Conservation (phyloP, 2,329 filamentous ascomycete species). For the Periconia sp. region DNA sequence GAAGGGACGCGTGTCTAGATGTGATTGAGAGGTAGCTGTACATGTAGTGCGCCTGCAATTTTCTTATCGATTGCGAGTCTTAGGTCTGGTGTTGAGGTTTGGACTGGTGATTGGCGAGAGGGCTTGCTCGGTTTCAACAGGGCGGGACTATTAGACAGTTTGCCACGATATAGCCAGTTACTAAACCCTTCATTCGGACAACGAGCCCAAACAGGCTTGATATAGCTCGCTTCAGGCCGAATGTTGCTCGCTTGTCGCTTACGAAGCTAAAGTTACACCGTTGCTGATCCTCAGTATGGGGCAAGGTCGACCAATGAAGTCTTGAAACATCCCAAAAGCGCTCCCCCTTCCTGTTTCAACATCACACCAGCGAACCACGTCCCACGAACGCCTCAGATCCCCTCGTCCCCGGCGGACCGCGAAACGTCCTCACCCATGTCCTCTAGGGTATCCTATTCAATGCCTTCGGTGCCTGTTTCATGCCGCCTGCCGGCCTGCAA, state of each 20-base stretch:
- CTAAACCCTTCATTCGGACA: neutral
- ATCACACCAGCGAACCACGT: constrained; percentile 17
- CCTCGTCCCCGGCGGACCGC: constrained; percentile 9
- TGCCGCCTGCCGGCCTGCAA: constrained; percentile 23
- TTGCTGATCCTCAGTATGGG: neutral
- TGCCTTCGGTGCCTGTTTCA: constrained; percentile 28
- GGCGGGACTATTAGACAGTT: neutral
- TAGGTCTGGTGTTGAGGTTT: too few relatives aligned
- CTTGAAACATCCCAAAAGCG: constrained; percentile 5
- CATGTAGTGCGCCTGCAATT: neutral
- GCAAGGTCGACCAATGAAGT: neutral
- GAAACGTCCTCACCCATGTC: constrained; percentile 2
- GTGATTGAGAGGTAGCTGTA: neutral
- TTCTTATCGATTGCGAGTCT: neutral
- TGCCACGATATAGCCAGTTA: neutral
- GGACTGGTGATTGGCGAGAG: constrained; percentile 1
- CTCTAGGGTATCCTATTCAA: constrained; percentile 19
- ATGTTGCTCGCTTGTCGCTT: neutral
- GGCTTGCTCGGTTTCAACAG: neutral
- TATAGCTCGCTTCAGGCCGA: neutral
- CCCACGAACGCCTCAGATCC: constrained; percentile 5
- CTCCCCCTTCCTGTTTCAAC: constrained; percentile 25
- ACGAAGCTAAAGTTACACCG: neutral
- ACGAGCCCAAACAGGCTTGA: neutral
- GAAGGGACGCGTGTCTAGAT: neutral